Conservation (phyloP, 768 basidiomycete genomes). For the Suillus lakei region DNA sequence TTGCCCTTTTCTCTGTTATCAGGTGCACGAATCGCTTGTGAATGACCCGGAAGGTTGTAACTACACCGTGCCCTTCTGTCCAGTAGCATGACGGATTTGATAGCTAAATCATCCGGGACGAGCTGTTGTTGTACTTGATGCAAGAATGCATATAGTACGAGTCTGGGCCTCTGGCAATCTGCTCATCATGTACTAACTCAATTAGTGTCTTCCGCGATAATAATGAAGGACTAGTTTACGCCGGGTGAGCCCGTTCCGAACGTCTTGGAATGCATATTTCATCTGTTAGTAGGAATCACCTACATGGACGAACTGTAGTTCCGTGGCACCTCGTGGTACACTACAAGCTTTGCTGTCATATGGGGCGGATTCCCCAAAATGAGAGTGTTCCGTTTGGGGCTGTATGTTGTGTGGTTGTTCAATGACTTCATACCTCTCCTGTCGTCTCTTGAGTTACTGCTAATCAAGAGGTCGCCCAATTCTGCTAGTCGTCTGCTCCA, state of each 20-base stretch:
- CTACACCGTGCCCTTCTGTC: background rate
- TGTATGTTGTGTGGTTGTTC: background rate
- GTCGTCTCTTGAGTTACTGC: background rate
- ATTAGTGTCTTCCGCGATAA: background rate
- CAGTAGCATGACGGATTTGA: background rate
- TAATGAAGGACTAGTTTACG: background rate
- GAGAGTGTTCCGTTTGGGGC: background rate
- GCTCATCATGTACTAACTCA: background rate
- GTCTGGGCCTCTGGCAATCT: background rate
- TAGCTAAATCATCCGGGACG: background rate
- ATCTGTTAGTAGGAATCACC: slow-evolving; percentile 3
- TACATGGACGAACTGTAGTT: background rate
- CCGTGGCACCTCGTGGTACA: slow-evolving; percentile 2
- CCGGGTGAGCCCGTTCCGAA: background rate
- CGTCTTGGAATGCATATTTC: background rate
- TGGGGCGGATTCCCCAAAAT: background rate
- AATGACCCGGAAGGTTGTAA: too few relatives aligned
- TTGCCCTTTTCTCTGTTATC: slow-evolving; percentile 2
- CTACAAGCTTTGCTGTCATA: background rate
- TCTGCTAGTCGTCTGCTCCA: background rate
- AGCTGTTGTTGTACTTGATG: background rate
- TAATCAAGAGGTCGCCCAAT: background rate
- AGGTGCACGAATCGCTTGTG: background rate
- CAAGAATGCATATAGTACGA: background rate
- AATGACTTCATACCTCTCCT: background rate